Evolutionary conservation across 176 grass and related monocot genomes (phyloP).

Genomic region (Eremochloa ophiuroides): DNA sequence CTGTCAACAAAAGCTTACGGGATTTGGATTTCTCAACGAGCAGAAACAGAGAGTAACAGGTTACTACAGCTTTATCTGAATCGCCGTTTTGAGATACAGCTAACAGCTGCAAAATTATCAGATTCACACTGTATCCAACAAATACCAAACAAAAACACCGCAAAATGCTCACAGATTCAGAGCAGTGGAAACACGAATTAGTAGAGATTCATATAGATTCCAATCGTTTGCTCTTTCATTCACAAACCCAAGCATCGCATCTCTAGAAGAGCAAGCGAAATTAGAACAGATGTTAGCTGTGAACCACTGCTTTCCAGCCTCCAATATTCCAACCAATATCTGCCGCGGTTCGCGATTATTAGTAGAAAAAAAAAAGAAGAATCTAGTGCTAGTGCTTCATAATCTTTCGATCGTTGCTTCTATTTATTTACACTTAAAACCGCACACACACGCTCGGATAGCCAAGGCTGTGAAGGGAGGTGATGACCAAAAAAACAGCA

Average conservation of each 20-base stretch:
- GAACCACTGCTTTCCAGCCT: conserved; percentile 1
- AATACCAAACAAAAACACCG: neutral
- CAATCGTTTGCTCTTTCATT: neutral
- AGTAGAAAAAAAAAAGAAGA: neutral
- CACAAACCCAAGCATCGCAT: neutral
- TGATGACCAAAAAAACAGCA: neutral
- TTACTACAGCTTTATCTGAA: neutral
- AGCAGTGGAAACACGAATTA: neutral
- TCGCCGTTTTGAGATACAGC: neutral
- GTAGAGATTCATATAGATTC: neutral
- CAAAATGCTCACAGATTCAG: neutral
- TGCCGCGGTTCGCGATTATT: neutral
- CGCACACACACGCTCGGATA: conserved; percentile 1
- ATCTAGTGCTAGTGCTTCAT: conserved; percentile 1
- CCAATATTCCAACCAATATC: neutral
- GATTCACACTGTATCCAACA: neutral
- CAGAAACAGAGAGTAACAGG: neutral
- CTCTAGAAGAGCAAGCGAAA: neutral
- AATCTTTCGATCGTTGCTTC: neutral
- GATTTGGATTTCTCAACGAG: neutral
- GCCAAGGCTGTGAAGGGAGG: neutral
- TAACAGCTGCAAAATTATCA: neutral
- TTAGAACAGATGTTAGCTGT: neutral
- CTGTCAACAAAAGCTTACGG: neutral
- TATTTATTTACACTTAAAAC: conserved; percentile 44